Evolutionary conservation across 2,329 filamentous ascomycete genomes (phyloP).

Genomic region (Penicillium hesseltinei): DNA sequence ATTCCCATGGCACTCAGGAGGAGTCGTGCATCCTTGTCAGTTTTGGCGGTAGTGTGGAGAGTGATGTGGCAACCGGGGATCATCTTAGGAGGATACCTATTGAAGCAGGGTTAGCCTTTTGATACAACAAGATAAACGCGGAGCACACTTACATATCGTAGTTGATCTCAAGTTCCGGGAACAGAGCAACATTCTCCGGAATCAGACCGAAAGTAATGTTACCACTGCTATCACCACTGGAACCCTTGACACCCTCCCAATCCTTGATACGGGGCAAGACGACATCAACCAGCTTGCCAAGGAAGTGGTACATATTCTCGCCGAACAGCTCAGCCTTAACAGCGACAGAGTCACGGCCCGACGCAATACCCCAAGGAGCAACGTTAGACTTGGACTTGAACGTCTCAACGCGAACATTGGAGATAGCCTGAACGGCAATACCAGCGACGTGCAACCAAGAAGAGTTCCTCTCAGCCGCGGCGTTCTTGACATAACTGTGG

Average conservation of each 20-base stretch:
- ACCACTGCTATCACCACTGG: slow-evolving; percentile 80
- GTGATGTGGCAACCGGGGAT: slow-evolving; percentile 82
- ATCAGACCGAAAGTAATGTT: slow-evolving; percentile 82
- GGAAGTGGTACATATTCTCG: slow-evolving; percentile 81
- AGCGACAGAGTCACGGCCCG: slow-evolving; percentile 66
- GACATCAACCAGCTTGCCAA: slow-evolving; percentile 85
- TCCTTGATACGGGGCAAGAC: slow-evolving; percentile 96
- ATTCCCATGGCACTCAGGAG: slow-evolving; percentile 70
- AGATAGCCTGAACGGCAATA: slow-evolving; percentile 81
- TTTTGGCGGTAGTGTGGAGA: slow-evolving; percentile 79
- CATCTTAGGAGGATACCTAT: slow-evolving; percentile 66
- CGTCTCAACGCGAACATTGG: slow-evolving; percentile 68
- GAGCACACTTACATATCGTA: slow-evolving; percentile 72
- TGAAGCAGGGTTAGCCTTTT: slow-evolving; percentile 3
- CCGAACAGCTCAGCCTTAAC: slow-evolving; percentile 75
- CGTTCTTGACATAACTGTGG: slow-evolving; percentile 69
- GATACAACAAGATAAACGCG: neutral
- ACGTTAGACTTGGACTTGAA: slow-evolving; percentile 71
- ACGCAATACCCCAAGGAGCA: slow-evolving; percentile 69
- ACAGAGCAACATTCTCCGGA: slow-evolving; percentile 72
- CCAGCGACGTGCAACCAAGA: slow-evolving; percentile 77
- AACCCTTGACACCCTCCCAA: slow-evolving; percentile 75
- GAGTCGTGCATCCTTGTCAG: slow-evolving; percentile 78
- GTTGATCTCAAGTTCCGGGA: slow-evolving; percentile 93
- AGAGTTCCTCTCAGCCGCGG: slow-evolving; percentile 63